These are phyloP conservation scores for Piper longum DNA, from an alignment of 164 flowering plant species.

Conservation along the genomic window DNA sequence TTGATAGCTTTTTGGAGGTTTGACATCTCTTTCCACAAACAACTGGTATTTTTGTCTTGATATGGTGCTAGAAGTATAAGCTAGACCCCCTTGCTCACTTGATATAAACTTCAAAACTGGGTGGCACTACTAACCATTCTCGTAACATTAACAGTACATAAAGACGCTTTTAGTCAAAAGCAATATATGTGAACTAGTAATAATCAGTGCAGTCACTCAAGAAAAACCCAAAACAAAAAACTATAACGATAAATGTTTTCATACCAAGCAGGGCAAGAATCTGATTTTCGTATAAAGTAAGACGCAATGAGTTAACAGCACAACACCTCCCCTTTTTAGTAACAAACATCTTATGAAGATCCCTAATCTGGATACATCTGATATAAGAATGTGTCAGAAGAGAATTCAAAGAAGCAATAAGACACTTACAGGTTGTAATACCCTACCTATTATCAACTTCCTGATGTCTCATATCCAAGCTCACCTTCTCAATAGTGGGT, in stretches of 20 bases:
- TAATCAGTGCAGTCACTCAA: background rate
- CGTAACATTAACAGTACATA: too few relatives aligned
- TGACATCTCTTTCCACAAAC: too few relatives aligned
- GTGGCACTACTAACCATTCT: too few relatives aligned
- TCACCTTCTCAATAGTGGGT: constrained; percentile 60
- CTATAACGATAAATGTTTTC: background rate
- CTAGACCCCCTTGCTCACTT: too few relatives aligned
- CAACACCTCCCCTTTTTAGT: constrained; percentile 56
- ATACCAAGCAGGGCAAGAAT: constrained; percentile 91
- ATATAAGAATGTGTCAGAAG: constrained; percentile 3
- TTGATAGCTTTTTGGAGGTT: too few relatives aligned
- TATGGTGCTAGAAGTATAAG: too few relatives aligned
- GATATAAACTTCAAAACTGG: too few relatives aligned
- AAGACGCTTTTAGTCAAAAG: too few relatives aligned
- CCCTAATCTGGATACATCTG: constrained; percentile 83
- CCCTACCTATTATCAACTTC: constrained; percentile 75
- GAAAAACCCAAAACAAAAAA: background rate
- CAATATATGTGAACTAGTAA: too few relatives aligned
- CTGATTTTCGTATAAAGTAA: constrained; percentile 90
- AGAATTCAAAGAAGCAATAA: background rate
- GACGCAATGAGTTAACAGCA: constrained; percentile 79
- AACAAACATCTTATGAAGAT: constrained; percentile 66
- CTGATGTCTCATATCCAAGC: constrained; percentile 96
- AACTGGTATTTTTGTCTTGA: too few relatives aligned
- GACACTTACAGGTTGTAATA: background rate